Base-by-base conservation (phyloP, 1,139 yeast species). In the Suhomyces anneliseae region DNA sequence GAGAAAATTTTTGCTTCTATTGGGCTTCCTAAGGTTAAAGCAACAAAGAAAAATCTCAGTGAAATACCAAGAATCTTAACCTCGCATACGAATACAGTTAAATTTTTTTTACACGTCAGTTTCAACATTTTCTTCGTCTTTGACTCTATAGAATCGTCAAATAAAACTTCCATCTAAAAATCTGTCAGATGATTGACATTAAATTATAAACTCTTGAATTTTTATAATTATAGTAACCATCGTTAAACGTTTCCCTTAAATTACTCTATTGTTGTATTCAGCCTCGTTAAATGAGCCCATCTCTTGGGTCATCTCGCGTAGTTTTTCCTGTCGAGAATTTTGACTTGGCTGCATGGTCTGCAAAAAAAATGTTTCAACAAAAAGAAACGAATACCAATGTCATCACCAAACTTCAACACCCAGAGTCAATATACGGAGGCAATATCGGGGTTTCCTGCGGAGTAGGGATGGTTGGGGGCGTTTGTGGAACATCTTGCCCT, bases 271-370 rank as follows among this genome's bases (percentile, higher is more conserved):
- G 32, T 9, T 9, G n/a, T 11, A 11, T 11, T 9, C 32, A 29
- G 32, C 32, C 32, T 29, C 7, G n/a, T 11, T 4, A 29, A 29
- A 9, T 29, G 32, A 11, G 32, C 34, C n/a, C 14, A 31, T 14
- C 11, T 35, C 27, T 26, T 29, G 34, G 43, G 38, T 8, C 38
- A 29, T 27, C 43, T 40, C 43, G 43, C 43, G 31, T 40, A 40
- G 43, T 35, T 35, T 35, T 40, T 35, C 38, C 38, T 29, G 14
- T 14, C n/a, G 4, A 9, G 9, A 9, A 9, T 29, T 34, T 9
- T 7, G 34, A 8, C 29, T 29, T 11, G 27, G 38, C 27, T 27
- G 38, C 43, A 24, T 4, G 38, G 15, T 34, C 38, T 40, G 43
- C 43, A 34, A 40, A 40, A 40, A 39, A 39, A 39, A 32, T 14